A percentile compares a stretch with the other conserved stretches of the same genome.
phyloP scores from a whole-genome alignment of 352 stramenopile genomes.

The Achlya hypogyna region DNA sequence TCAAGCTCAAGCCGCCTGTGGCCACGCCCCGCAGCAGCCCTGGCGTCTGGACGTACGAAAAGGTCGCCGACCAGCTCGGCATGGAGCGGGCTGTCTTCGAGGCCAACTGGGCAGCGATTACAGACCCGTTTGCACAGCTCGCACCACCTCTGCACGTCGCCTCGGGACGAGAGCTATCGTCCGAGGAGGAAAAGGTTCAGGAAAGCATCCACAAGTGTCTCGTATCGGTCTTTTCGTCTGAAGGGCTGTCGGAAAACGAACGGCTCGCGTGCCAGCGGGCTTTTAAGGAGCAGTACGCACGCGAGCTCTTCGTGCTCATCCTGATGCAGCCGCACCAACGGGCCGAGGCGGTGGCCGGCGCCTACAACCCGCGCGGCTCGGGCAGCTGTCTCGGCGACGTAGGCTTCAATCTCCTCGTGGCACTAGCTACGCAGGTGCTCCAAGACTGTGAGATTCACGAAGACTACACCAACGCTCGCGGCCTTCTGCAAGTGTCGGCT shows the following conservation, averaged over 20 bases:
- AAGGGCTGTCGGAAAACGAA: slow-evolving; percentile 46
- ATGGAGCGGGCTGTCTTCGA: neutral
- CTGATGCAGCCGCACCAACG: slow-evolving; percentile 78
- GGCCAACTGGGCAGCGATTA: neutral
- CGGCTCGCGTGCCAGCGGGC: slow-evolving; percentile 40
- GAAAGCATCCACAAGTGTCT: slow-evolving; percentile 76
- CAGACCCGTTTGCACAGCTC: neutral
- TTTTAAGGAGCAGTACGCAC: slow-evolving; percentile 62
- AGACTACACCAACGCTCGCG: slow-evolving; percentile 70
- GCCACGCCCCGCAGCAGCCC: neutral
- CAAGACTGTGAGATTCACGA: slow-evolving; percentile 66
- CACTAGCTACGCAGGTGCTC: slow-evolving; percentile 51
- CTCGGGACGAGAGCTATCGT: slow-evolving; percentile 36
- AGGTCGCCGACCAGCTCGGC: neutral
- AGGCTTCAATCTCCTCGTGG: slow-evolving; percentile 52
- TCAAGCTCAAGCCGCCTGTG: neutral
- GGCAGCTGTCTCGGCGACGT: slow-evolving; percentile 67
- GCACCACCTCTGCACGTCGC: neutral
- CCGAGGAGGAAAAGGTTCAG: slow-evolving; percentile 65
- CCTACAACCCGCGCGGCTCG: slow-evolving; percentile 74
- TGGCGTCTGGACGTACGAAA: neutral
- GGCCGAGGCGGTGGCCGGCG: slow-evolving; percentile 27
- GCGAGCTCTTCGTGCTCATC: slow-evolving; percentile 76
- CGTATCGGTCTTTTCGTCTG: slow-evolving; percentile 72
- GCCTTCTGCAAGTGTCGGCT: slow-evolving; percentile 65